Conservation (phyloP, 345 rosid species). For the Salix udensis region DNA sequence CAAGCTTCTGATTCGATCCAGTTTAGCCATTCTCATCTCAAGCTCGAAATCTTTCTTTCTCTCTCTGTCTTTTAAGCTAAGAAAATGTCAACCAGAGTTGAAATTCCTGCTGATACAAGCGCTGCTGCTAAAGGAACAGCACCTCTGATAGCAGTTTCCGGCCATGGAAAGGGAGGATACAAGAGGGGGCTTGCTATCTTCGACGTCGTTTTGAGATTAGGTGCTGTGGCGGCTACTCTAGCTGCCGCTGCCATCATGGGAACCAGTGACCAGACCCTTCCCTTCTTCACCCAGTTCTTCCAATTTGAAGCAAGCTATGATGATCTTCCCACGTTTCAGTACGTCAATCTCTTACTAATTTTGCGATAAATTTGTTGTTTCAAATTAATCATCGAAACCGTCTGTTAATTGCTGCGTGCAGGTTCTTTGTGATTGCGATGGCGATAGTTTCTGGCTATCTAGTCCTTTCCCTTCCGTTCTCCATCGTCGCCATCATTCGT, state of each 20-base stretch:
- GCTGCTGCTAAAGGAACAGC: constrained; percentile 20
- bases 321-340: constrained; percentile 65
- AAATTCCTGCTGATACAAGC: constrained; percentile 15
- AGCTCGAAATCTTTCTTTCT: background rate
- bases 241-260: constrained; percentile 63
- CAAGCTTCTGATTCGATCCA: background rate
- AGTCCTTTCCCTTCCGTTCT: constrained; percentile 77
- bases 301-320: constrained; percentile 81
- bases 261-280: constrained; percentile 63
- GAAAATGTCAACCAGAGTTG: constrained; percentile 13
- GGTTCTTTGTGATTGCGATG: constrained; percentile 75
- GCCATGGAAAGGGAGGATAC: constrained; percentile 24
- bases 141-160: constrained; percentile 5
- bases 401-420: constrained; percentile 36
- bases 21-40: background rate
- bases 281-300: constrained; percentile 87
- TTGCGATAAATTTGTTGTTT: background rate
- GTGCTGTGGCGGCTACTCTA: constrained; percentile 44
- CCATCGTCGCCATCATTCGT: constrained; percentile 64
- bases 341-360: constrained; percentile 13
- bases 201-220: constrained; percentile 67
- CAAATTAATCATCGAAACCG: background rate
- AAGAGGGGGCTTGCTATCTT: constrained; percentile 63
- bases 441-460: constrained; percentile 57
- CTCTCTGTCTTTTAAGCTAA: background rate